Percentiles rank a stretch among this genome's conserved stretches.
These are phyloP conservation scores for Cotoneaster glaucophyllus DNA, from an alignment of 306 rosid genomes.

Conservation along the genomic window DNA sequence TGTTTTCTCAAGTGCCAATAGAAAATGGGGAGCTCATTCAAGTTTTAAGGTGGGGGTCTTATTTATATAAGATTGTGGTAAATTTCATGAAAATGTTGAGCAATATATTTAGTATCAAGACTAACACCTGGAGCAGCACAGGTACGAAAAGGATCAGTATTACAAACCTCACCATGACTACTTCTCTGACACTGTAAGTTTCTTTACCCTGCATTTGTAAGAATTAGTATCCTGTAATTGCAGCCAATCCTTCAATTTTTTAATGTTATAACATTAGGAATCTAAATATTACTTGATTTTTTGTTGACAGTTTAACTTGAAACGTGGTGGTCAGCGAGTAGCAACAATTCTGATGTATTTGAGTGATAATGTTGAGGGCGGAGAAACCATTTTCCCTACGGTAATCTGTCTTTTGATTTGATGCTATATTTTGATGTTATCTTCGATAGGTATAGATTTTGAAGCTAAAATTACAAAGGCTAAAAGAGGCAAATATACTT, in stretches of 20 bases:
- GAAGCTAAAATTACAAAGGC: not conserved
- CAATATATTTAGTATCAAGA: slow-evolving; percentile 25
- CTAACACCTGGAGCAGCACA: slow-evolving; percentile 92
- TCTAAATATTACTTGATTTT: not conserved
- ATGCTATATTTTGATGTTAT: slow-evolving; percentile 7
- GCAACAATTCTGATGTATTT: slow-evolving; percentile 93
- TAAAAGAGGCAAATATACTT: not conserved
- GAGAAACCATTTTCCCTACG: slow-evolving; percentile 92
- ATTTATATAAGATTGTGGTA: slow-evolving; percentile 9
- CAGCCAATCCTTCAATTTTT: slow-evolving; percentile 13
- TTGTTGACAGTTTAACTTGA: slow-evolving; percentile 73
- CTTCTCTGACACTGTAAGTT: slow-evolving; percentile 90
- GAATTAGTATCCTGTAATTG: not conserved
- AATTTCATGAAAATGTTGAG: slow-evolving; percentile 14
- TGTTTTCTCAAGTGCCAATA: slow-evolving; percentile 82
- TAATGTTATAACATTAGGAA: slow-evolving; percentile 7
- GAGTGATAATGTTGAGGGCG: slow-evolving; percentile 89
- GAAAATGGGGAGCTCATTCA: slow-evolving; percentile 96
- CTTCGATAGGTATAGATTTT: not conserved
- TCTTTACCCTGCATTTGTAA: not conserved
- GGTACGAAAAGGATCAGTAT: slow-evolving; percentile 85
- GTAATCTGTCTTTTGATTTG: slow-evolving; percentile 37
- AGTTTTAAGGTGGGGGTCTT: slow-evolving; percentile 67
- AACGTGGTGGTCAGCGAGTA: slow-evolving; percentile 97
- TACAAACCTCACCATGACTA: slow-evolving; percentile 96